A percentile compares a stretch with the other conserved stretches of the same genome.
Conservation (phyloP, 179 eudicot species). For the Silene coronaria region DNA sequence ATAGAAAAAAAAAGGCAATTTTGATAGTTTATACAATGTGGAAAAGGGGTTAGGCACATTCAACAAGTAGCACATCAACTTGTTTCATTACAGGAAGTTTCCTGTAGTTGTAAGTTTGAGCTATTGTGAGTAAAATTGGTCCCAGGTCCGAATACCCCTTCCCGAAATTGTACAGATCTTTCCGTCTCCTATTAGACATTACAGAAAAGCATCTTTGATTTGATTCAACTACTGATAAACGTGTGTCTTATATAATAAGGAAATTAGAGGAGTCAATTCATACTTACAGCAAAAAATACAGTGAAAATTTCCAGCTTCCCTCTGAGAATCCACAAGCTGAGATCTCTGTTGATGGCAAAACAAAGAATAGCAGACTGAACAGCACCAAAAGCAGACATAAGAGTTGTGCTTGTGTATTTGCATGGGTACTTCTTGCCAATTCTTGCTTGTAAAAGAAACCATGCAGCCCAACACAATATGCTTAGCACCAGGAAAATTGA, state of each 20-base stretch:
- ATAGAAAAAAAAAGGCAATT: background rate
- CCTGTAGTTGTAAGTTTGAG: background rate
- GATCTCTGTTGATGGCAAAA: conserved; percentile 37
- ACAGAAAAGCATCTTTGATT: too few relatives aligned
- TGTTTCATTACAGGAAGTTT: background rate
- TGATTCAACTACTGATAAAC: too few relatives aligned
- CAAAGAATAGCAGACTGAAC: conserved; percentile 50
- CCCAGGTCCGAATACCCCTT: too few relatives aligned
- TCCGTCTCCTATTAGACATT: too few relatives aligned
- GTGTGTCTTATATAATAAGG: too few relatives aligned
- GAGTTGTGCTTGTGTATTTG: conserved; percentile 61
- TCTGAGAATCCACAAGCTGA: conserved; percentile 50
- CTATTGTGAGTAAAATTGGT: background rate
- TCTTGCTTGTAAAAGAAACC: conserved; percentile 70
- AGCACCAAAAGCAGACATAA: conserved; percentile 59
- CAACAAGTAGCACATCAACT: background rate
- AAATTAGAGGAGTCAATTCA: background rate
- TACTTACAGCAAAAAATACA: conserved; percentile 58
- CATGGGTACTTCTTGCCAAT: conserved; percentile 54
- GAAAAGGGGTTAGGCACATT: background rate
- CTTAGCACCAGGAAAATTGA: conserved; percentile 40
- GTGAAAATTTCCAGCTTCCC: conserved; percentile 51
- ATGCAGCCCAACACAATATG: conserved; percentile 57
- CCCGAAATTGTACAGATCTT: too few relatives aligned
- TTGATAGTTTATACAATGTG: background rate